phyloP scores from a whole-genome alignment of 108 stramenopile genomes.

The Nitzschia sp. region DNA sequence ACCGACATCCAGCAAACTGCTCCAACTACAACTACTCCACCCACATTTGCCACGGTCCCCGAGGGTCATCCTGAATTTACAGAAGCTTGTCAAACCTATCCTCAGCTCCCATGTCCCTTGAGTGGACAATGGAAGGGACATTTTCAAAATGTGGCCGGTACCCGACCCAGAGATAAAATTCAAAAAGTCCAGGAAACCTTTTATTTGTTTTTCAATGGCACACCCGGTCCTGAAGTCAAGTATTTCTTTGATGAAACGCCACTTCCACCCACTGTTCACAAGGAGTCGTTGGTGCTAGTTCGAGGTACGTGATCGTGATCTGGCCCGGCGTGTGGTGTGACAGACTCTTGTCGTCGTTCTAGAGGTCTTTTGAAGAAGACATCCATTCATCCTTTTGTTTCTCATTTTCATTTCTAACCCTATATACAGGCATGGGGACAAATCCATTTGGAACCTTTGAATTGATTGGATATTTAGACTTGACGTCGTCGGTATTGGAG shows the following conservation, averaged over 20 bases:
- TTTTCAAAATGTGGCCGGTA: constrained; percentile 60
- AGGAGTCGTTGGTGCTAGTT: constrained; percentile 2
- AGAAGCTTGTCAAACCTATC: constrained; percentile 37
- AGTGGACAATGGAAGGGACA: constrained; percentile 77
- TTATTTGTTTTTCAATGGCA: constrained; percentile 76
- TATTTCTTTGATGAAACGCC: constrained; percentile 17
- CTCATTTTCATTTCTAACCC: not conserved
- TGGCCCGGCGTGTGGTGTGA: not conserved
- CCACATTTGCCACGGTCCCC: constrained; percentile 32
- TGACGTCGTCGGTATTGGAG: constrained; percentile 45
- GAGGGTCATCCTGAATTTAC: constrained; percentile 57
- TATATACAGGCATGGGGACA: constrained; percentile 52
- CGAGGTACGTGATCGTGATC: constrained; percentile 12
- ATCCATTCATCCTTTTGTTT: not conserved
- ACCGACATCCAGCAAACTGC: not conserved
- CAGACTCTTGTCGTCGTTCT: not conserved
- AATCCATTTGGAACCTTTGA: constrained; percentile 89
- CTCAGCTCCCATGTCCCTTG: constrained; percentile 40
- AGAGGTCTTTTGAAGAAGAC: constrained; percentile 3
- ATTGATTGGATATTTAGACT: constrained; percentile 69
- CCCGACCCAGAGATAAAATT: not conserved
- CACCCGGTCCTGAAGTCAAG: constrained; percentile 46
- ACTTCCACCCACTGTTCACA: constrained; percentile 18
- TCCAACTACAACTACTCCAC: not conserved
- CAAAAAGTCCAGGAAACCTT: constrained; percentile 58